A percentile compares a stretch with the other conserved stretches of the same genome.
Evolutionary conservation across 2,329 filamentous ascomycete genomes (phyloP).

Genomic region (Septoria linicola): DNA sequence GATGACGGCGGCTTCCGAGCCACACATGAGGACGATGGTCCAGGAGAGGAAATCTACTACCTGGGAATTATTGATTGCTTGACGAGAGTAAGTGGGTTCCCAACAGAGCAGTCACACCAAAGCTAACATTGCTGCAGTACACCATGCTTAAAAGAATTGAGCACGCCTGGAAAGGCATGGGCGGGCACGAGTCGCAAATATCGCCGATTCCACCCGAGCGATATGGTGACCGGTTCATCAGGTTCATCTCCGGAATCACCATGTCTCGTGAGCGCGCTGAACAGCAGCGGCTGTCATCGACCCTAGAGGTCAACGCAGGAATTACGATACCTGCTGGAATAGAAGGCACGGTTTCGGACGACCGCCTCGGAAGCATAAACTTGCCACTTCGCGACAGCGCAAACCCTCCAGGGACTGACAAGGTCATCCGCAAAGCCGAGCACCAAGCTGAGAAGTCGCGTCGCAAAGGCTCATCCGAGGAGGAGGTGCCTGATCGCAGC

Average conservation of each 20-base stretch:
- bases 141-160: conserved; percentile 92
- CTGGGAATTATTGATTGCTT: conserved; percentile 97
- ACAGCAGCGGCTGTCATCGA: conserved; percentile 41
- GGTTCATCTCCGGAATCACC: conserved; percentile 86
- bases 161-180: conserved; percentile 94
- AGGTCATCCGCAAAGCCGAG: conserved; percentile 61
- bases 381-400: conserved; percentile 29
- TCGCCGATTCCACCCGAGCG: conserved; percentile 86
- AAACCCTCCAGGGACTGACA: conserved; percentile 48
- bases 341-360: conserved; percentile 38
- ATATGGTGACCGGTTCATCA: conserved; percentile 91
- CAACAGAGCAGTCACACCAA: neutral
- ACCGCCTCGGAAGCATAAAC: conserved; percentile 42
- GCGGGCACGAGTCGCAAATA: conserved; percentile 78
- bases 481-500: conserved; percentile 62
- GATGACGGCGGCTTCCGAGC: conserved; percentile 92
- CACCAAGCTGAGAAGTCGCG: conserved; percentile 60
- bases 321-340: conserved; percentile 26
- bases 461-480: conserved; percentile 47
- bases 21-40: conserved; percentile 82
- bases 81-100: conserved; percentile 73
- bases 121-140: conserved; percentile 60
- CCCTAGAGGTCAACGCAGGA: conserved; percentile 26
- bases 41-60: conserved; percentile 93
- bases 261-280: conserved; percentile 84